phyloP scores from a whole-genome alignment of 768 basidiomycete species.

The Macrolepiota dolichaula region DNA sequence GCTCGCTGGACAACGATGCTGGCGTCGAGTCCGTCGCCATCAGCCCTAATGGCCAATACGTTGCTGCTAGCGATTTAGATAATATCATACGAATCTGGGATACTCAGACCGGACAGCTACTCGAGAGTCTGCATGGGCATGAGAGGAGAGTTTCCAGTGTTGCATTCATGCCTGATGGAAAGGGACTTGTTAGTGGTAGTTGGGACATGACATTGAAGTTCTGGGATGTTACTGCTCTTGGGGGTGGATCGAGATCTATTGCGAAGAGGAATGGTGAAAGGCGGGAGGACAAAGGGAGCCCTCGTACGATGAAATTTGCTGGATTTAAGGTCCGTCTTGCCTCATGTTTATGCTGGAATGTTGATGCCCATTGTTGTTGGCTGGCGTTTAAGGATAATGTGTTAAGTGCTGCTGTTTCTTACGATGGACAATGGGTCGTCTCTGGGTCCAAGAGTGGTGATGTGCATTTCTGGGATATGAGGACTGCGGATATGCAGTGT shows the following conservation, averaged over 20 bases:
- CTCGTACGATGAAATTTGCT: constrained; percentile 76
- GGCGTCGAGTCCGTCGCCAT: constrained; percentile 75
- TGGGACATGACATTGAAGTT: constrained; percentile 81
- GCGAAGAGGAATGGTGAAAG: constrained; percentile 53
- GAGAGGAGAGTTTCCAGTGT: constrained; percentile 79
- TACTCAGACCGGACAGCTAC: constrained; percentile 51
- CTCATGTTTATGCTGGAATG: constrained; percentile 16
- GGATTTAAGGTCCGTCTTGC: constrained; percentile 68
- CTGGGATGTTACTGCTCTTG: constrained; percentile 79
- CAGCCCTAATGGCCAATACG: constrained; percentile 64
- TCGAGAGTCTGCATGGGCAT: constrained; percentile 73
- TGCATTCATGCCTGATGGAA: constrained; percentile 92
- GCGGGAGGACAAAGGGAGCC: constrained; percentile 44
- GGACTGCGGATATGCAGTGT: constrained; percentile 59
- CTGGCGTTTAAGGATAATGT: constrained; percentile 41
- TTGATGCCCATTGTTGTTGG: constrained; percentile 28
- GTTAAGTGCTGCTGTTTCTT: constrained; percentile 62
- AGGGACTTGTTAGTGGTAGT: constrained; percentile 84
- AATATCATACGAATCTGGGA: constrained; percentile 78
- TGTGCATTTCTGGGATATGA: constrained; percentile 73
- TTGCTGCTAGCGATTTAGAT: constrained; percentile 64
- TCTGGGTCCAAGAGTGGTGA: constrained; percentile 78
- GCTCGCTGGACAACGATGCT: constrained; percentile 37
- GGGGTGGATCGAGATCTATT: constrained; percentile 47
- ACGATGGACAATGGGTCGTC: constrained; percentile 79